Evolutionary conservation across 2,329 filamentous ascomycete species (phyloP).

Genomic region (Kalmusia sp.): DNA sequence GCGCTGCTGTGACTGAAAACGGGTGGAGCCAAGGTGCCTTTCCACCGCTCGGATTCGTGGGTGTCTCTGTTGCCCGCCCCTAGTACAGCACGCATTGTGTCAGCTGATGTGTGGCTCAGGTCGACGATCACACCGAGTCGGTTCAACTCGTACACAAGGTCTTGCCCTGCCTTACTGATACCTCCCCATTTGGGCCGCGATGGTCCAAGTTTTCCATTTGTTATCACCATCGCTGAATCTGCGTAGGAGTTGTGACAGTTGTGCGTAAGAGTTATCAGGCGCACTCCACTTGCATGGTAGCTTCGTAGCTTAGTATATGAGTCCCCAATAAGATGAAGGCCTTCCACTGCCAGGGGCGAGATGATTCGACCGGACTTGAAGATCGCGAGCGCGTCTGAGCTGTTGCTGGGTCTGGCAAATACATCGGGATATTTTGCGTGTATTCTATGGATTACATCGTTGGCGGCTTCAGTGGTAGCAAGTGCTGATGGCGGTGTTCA

Average conservation of each 20-base stretch:
- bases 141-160: conserved; percentile 86
- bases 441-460: neutral
- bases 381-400: neutral
- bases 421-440: neutral
- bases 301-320: conserved; percentile 74
- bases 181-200: conserved; percentile 69
- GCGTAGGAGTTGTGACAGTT: conserved; percentile 90
- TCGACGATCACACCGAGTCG: conserved; percentile 90
- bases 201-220: conserved; percentile 1
- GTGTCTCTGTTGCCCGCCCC: too few relatives aligned
- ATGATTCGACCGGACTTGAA: conserved; percentile 17
- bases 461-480: too few relatives aligned
- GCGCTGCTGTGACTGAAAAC: conserved; percentile 79
- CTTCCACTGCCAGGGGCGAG: conserved; percentile 47
- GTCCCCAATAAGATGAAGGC: conserved; percentile 91
- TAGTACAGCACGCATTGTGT: conserved; percentile 84
- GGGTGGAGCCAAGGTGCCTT: conserved; percentile 76
- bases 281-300: conserved; percentile 78
- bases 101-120: conserved; percentile 75
- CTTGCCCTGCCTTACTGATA: conserved; percentile 70
- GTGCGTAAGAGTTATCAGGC: conserved; percentile 86
- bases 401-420: neutral
- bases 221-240: conserved; percentile 80
- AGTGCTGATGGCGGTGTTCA: too few relatives aligned
- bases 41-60: conserved; percentile 62